phyloP scores from a whole-genome alignment of 2,329 filamentous ascomycete genomes.

The Xylariaceae sp. region DNA sequence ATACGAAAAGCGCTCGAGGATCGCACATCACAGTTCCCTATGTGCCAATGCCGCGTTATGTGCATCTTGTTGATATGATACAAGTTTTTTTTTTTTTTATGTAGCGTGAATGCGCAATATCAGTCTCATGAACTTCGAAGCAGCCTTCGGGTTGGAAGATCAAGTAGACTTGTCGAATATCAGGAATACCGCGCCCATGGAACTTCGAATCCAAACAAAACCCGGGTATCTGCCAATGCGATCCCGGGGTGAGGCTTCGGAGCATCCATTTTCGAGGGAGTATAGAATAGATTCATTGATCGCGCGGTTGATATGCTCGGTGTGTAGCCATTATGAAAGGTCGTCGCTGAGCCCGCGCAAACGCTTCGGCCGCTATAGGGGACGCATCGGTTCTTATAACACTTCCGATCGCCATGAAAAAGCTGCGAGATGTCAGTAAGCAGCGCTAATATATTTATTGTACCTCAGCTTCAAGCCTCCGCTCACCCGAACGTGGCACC shows the following conservation, averaged over 20 bases:
- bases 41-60: not conserved
- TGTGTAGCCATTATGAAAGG: conserved; percentile 69
- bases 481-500: conserved; percentile 92
- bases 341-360: conserved; percentile 71
- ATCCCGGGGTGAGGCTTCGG: not conserved
- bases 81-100: not conserved
- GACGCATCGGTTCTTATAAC: conserved; percentile 92
- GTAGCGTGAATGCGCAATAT: not conserved
- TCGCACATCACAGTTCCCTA: not conserved
- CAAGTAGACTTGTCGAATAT: not conserved
- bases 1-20: not conserved
- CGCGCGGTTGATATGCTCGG: conserved; percentile 43
- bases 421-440: conserved; percentile 49
- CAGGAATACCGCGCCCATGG: not conserved
- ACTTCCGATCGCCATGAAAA: conserved; percentile 99
- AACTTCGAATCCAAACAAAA: not conserved
- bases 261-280: not conserved
- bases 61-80: not conserved
- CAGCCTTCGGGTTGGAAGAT: not conserved
- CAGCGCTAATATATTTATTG: not conserved
- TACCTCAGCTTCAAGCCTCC: not conserved
- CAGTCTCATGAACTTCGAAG: not conserved
- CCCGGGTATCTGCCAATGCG: not conserved
- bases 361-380: conserved; percentile 73
- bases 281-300: conserved; percentile 25